phyloP scores from a whole-genome alignment of 2,329 filamentous ascomycete species.

The Ophidiomyces ophidiicola region DNA sequence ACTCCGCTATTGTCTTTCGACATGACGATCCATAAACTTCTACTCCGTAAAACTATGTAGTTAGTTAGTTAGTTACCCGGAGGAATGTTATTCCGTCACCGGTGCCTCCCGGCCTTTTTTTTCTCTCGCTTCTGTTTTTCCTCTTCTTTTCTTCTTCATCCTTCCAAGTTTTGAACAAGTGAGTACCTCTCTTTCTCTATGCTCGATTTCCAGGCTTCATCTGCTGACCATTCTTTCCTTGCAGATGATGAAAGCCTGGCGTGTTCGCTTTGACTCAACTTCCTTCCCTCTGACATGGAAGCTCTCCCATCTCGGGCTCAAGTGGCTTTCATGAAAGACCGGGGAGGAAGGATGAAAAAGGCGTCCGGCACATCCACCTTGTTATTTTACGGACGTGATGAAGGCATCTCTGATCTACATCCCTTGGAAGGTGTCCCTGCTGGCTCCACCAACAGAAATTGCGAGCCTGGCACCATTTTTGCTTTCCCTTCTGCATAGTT shows the following conservation, averaged over 20 bases:
- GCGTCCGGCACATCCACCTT: conserved; percentile 99
- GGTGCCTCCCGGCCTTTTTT: no score
- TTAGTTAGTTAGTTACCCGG: no score
- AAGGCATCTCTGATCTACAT: conserved; percentile 82
- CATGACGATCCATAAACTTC: no score
- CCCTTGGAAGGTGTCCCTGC: conserved; percentile 43
- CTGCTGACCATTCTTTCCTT: conserved; percentile 17
- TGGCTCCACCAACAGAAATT: not conserved
- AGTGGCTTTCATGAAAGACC: conserved; percentile 64
- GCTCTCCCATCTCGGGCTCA: conserved; percentile 79
- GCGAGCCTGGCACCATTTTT: not conserved
- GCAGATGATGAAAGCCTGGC: conserved; percentile 99
- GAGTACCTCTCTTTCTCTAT: conserved; percentile 36
- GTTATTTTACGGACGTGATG: conserved; percentile 95
- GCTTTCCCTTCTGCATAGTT: no score
- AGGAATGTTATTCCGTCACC: no score
- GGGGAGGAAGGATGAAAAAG: conserved; percentile 75
- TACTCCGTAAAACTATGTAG: no score
- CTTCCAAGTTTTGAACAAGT: conserved; percentile 99
- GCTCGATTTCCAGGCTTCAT: not conserved
- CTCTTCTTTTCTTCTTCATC: conserved; percentile 58
- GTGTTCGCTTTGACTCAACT: conserved; percentile 82
- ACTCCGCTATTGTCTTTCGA: no score
- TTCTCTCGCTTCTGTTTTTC: not conserved
- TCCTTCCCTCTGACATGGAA: conserved; percentile 51